phyloP scores from a whole-genome alignment of 768 basidiomycete species.

The Suillus bovinus region DNA sequence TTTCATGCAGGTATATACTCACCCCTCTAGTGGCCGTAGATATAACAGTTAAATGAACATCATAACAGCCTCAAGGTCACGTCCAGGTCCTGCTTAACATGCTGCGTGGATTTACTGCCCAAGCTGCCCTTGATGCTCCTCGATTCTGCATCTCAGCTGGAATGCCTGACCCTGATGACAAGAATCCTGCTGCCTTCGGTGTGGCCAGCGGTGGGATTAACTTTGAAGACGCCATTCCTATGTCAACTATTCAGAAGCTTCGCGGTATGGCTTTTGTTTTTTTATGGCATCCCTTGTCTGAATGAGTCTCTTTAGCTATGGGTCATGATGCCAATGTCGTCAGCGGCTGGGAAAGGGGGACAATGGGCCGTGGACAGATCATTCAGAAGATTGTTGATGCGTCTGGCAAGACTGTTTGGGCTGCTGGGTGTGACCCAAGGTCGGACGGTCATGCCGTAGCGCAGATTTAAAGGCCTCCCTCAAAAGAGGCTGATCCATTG shows the following conservation, averaged over 20 bases:
- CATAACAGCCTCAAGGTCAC: conserved; percentile 86
- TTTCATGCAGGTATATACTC: conserved; percentile 69
- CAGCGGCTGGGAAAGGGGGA: conserved; percentile 56
- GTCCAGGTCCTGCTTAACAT: conserved; percentile 93
- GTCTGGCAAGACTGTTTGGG: conserved; percentile 84
- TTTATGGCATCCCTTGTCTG: not conserved
- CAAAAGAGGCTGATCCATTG: not conserved
- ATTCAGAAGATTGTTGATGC: conserved; percentile 76
- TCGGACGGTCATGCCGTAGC: conserved; percentile 87
- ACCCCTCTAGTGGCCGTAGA: not conserved
- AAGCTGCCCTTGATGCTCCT: conserved; percentile 91
- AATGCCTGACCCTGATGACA: conserved; percentile 57
- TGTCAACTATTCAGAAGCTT: conserved; percentile 63
- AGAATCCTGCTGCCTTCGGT: conserved; percentile 48
- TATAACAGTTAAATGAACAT: conserved; percentile 1
- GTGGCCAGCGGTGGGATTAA: conserved; percentile 80
- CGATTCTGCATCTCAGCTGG: conserved; percentile 95
- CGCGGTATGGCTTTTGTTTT: conserved; percentile 46
- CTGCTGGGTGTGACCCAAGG: conserved; percentile 88
- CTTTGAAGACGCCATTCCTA: conserved; percentile 81
- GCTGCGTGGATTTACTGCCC: conserved; percentile 82
- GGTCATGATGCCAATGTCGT: conserved; percentile 80
- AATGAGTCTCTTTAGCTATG: conserved; percentile 55
- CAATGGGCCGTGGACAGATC: conserved; percentile 86
- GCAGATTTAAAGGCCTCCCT: conserved; percentile 57